phyloP scores from a whole-genome alignment of 2,329 filamentous ascomycete species.

The Penicillium freii region DNA sequence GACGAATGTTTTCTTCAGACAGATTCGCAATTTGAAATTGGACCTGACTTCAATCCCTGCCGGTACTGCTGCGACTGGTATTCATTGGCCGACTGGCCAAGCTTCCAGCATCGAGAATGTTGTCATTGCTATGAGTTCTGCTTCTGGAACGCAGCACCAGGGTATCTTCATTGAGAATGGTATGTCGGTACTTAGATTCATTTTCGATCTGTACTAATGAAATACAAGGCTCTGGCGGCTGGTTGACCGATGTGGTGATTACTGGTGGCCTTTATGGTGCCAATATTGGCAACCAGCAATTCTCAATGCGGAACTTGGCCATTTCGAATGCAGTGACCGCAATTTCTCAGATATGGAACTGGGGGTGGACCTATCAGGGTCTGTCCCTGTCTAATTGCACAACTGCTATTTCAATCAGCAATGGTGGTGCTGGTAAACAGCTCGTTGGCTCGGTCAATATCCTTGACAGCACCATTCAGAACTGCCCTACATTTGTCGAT shows the following conservation, averaged over 20 bases:
- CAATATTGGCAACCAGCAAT: conserved; percentile 64
- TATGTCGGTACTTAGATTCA: conserved; percentile 10
- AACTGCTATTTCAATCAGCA: conserved; percentile 52
- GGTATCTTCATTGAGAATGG: conserved; percentile 62
- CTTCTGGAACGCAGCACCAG: conserved; percentile 50
- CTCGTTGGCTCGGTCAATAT: conserved; percentile 56
- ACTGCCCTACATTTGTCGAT: conserved; percentile 51
- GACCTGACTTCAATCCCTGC: conserved; percentile 50
- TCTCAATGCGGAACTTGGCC: conserved; percentile 57
- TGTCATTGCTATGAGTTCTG: conserved; percentile 56
- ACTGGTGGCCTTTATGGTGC: conserved; percentile 60
- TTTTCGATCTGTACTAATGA: neutral
- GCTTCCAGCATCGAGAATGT: conserved; percentile 63
- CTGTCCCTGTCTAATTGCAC: conserved; percentile 54
- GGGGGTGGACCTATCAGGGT: conserved; percentile 57
- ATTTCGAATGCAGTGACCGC: conserved; percentile 54
- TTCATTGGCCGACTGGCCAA: conserved; percentile 57
- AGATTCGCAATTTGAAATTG: conserved; percentile 64
- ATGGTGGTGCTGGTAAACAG: conserved; percentile 43
- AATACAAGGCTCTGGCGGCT: conserved; percentile 53
- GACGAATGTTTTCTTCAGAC: conserved; percentile 63
- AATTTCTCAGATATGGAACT: conserved; percentile 59
- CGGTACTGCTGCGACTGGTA: conserved; percentile 34
- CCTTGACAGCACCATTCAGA: conserved; percentile 55
- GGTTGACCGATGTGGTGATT: conserved; percentile 59